Evolutionary conservation across 148 eudicot genomes (phyloP), one percentile per base, ranked within the genome.

Genomic region (Chenopodium berlandieri): DNA sequence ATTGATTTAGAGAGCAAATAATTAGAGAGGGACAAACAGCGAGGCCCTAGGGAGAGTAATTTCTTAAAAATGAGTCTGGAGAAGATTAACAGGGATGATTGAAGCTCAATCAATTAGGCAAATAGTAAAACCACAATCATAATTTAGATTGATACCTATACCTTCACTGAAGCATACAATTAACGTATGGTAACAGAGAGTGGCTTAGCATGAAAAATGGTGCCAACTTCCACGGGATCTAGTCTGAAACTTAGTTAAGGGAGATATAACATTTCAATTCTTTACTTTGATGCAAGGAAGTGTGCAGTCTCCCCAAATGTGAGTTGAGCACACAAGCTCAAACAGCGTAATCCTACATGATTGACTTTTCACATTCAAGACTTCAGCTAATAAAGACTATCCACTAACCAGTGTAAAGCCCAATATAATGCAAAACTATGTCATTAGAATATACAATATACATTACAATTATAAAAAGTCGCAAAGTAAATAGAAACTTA

Each of bases 401-500:
- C 31, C 25, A 23, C 66, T 8, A 17, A 25, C 46, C 16, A 19
- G 13, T 10, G 69, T 62, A 40, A 30, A 23, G 44, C 63, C 56
- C 32, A 70, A 32, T 52, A 19, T 48, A 66, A 47, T 34, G 47
- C 20, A 75, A 46, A 65, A 34, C n/a, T 34, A 25, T 54, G 64
- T 71, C 27, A 46, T 44, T 9, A 25, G 13, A 63, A 19, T 3
- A 34, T 34, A 34, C 37, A 34, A 37, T 37, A 37, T 37, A 37
- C 44, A 37, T 6, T 37, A 37, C 44, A 37, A 37, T 37, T 37
- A 37, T 37, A 37, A 37, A 37, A 37, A 37, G 31, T 30, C 3
- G 63, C 54, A 34, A 66, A 73, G 60, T 74, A 62, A 40, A 19
- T 73, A 80, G 71, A 83, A 87, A 84, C 98, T 89, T 81, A 97